Conservation (phyloP, 176 grass and related monocot species). For the Dendrocalamus sinicus region DNA sequence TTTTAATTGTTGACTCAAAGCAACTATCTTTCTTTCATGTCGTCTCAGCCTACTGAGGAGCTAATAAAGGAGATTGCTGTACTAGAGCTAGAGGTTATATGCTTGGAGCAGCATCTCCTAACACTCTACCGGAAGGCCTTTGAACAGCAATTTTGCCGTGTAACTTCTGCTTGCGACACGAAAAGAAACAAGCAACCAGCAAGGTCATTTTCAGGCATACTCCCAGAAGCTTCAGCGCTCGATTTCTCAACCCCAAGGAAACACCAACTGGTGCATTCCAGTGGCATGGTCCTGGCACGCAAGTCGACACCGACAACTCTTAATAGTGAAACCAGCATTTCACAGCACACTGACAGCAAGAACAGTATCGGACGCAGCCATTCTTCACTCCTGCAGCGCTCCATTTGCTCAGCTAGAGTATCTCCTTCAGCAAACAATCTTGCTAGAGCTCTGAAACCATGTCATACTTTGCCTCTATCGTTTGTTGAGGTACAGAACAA, state of each 20-base stretch:
- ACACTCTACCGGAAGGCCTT: constrained; percentile 79
- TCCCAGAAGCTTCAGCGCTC: constrained; percentile 42
- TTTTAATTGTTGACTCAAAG: constrained; percentile 23
- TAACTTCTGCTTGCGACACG: constrained; percentile 31
- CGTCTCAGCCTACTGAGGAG: constrained; percentile 68
- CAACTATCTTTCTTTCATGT: constrained; percentile 31
- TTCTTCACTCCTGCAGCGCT: constrained; percentile 76
- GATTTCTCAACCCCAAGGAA: constrained; percentile 54
- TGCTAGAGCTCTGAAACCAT: constrained; percentile 74
- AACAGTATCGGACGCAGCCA: constrained; percentile 64
- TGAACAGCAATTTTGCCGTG: constrained; percentile 58
- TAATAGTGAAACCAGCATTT: constrained; percentile 32
- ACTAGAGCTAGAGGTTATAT: constrained; percentile 92
- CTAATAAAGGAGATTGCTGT: constrained; percentile 91
- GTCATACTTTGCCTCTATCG: constrained; percentile 73
- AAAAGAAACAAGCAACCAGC: constrained; percentile 30
- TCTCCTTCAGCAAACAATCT: constrained; percentile 73
- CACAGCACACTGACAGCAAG: constrained; percentile 38
- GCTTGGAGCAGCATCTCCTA: constrained; percentile 88
- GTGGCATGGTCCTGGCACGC: constrained; percentile 47
- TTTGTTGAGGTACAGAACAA: constrained; percentile 66
- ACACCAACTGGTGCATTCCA: constrained; percentile 47
- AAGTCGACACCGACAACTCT: constrained; percentile 53
- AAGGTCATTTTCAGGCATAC: constrained; percentile 50
- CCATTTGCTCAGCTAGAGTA: constrained; percentile 74